Evolutionary conservation across 2,329 filamentous ascomycete genomes (phyloP).

Genomic region (Tympanopsis confertula): DNA sequence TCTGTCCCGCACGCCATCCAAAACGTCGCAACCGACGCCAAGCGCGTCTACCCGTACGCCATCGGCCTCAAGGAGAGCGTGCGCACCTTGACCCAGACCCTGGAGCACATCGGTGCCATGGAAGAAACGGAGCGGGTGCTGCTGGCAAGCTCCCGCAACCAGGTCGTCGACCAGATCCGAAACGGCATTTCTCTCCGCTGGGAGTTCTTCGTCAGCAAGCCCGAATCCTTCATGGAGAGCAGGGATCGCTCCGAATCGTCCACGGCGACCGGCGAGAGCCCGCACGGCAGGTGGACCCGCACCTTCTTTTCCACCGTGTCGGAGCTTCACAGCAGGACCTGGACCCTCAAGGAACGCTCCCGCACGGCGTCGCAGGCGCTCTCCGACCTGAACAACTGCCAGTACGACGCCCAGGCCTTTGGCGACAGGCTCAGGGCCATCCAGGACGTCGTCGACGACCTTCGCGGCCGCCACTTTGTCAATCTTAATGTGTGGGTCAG

Average conservation of each 20-base stretch:
- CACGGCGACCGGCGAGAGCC: conserved; percentile 65
- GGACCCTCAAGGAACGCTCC: conserved; percentile 67
- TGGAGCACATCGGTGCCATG: conserved; percentile 74
- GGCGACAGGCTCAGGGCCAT: conserved; percentile 71
- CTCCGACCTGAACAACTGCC: conserved; percentile 70
- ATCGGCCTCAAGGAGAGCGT: conserved; percentile 98
- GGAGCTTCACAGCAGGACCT: conserved; percentile 76
- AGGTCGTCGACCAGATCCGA: conserved; percentile 69
- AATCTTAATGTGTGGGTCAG: conserved; percentile 86
- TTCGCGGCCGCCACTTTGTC: conserved; percentile 90
- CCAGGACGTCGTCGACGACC: conserved; percentile 88
- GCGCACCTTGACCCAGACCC: conserved; percentile 81
- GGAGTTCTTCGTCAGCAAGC: conserved; percentile 98
- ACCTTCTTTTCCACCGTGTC: conserved; percentile 84
- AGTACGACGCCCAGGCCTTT: conserved; percentile 72
- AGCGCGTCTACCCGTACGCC: conserved; percentile 93
- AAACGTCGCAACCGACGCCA: conserved; percentile 96
- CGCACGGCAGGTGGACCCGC: conserved; percentile 90
- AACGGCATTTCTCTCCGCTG: conserved; percentile 87
- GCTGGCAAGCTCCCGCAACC: conserved; percentile 81
- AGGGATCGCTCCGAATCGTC: conserved; percentile 43
- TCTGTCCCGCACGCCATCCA: conserved; percentile 88
- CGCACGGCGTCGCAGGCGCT: conserved; percentile 70
- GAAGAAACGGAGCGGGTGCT: conserved; percentile 77
- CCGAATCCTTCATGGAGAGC: conserved; percentile 77